Conservation (phyloP, 2,329 filamentous ascomycete species). For the Aspergillus sp. region DNA sequence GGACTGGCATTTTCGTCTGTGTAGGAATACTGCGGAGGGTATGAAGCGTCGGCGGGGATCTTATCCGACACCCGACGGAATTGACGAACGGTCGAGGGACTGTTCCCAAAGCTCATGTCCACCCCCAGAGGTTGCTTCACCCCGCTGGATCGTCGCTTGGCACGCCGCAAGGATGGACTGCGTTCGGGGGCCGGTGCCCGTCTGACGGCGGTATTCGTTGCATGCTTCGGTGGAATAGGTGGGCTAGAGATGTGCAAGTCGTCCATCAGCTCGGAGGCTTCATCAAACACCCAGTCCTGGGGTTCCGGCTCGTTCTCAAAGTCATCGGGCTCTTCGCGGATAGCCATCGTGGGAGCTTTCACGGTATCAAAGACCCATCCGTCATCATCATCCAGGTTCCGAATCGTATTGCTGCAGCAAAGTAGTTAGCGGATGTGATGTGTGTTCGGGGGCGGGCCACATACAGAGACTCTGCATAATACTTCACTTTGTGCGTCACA, state of each 20-base stretch:
- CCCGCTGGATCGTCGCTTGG: conserved; percentile 50
- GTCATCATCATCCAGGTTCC: conserved; percentile 66
- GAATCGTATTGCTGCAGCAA: conserved; percentile 61
- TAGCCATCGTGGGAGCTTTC: conserved; percentile 66
- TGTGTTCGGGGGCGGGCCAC: conserved; percentile 21
- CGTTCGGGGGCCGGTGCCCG: conserved; percentile 48
- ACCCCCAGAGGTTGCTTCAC: conserved; percentile 79
- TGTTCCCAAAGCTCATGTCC: conserved; percentile 92
- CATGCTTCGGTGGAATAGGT: conserved; percentile 52
- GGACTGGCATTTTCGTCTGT: conserved; percentile 46
- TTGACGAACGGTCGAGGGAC: conserved; percentile 84
- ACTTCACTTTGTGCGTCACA: conserved; percentile 70
- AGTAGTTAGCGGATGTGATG: conserved; percentile 20
- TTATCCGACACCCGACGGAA: conserved; percentile 84
- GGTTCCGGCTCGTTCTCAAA: conserved; percentile 49
- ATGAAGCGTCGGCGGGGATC: conserved; percentile 42
- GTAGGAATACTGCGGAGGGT: conserved; percentile 27
- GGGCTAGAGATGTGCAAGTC: conserved; percentile 44
- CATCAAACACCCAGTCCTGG: conserved; percentile 37
- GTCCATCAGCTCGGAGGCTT: conserved; percentile 43
- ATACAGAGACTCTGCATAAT: conserved; percentile 89
- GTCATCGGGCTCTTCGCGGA: conserved; percentile 55
- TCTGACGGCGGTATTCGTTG: conserved; percentile 61
- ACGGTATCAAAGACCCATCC: conserved; percentile 97
- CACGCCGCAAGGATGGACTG: conserved; percentile 46